These are phyloP conservation scores for Fusarium sp. DNA, from an alignment of 2,329 filamentous ascomycete genomes.

Conservation along the genomic window DNA sequence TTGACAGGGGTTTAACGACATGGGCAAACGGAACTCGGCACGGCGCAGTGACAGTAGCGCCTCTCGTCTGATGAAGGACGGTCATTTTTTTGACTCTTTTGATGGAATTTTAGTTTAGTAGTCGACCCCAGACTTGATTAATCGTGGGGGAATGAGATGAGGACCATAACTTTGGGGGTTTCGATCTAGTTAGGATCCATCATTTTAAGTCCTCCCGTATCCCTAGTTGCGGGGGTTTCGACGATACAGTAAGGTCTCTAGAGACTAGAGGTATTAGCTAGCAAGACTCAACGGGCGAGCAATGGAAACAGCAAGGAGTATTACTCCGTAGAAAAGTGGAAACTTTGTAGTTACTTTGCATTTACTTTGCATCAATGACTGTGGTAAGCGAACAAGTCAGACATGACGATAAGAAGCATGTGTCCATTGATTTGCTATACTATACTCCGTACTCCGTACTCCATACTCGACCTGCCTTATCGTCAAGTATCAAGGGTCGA, in stretches of 20 bases:
- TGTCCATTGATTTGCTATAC: constrained; percentile 5
- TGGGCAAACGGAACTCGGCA: constrained; percentile 41
- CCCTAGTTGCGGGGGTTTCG: constrained; percentile 28
- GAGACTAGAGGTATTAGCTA: too few species aligned
- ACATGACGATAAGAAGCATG: constrained; percentile 19
- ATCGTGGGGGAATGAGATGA: constrained; percentile 30
- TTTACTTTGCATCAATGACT: constrained; percentile 1
- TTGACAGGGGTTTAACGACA: constrained; percentile 19
- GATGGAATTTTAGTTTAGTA: constrained; percentile 6
- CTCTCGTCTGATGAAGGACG: constrained; percentile 14
- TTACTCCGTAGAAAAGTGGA: constrained; percentile 24
- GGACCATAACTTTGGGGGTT: constrained; percentile 33
- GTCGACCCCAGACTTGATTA: not conserved
- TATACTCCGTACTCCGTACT: too few species aligned
- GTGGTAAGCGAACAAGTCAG: constrained; percentile 13
- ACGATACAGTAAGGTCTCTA: not conserved
- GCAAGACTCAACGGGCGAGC: not conserved
- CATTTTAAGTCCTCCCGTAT: constrained; percentile 4
- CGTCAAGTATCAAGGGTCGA: constrained; percentile 5
- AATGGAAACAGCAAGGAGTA: not conserved
- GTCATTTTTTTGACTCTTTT: constrained; percentile 6
- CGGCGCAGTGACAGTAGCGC: constrained; percentile 18
- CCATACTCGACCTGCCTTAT: constrained; percentile 6
- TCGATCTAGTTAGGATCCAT: not conserved
- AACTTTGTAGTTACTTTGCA: not conserved